phyloP scores from a whole-genome alignment of 306 rosid genomes.

The Acacia crassicarpa region DNA sequence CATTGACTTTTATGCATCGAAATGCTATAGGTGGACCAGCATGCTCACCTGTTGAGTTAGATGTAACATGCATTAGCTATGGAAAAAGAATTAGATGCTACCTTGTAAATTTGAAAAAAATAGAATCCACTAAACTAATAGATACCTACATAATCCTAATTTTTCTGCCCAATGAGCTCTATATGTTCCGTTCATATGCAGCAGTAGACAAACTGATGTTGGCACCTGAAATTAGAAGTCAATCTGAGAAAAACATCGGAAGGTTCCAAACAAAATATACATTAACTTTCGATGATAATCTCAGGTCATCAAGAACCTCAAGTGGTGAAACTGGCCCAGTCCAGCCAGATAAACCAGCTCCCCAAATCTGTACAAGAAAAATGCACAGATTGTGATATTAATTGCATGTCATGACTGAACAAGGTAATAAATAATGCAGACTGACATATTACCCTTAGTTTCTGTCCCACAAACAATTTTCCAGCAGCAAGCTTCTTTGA shows the following conservation, averaged over 20 bases:
- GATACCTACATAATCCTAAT: slow-evolving; percentile 81
- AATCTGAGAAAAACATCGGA: slow-evolving; percentile 30
- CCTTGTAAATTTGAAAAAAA: slow-evolving; percentile 11
- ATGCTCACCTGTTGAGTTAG: slow-evolving; percentile 51
- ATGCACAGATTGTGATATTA: slow-evolving; percentile 26
- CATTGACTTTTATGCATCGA: slow-evolving; percentile 73
- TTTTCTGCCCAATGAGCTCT: slow-evolving; percentile 88
- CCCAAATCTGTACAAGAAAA: slow-evolving; percentile 66
- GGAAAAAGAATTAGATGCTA: slow-evolving; percentile 26
- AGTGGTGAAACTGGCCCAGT: slow-evolving; percentile 77
- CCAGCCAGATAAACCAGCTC: slow-evolving; percentile 86
- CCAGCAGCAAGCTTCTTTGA: slow-evolving; percentile 69
- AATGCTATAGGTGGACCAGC: slow-evolving; percentile 84
- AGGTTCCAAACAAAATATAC: slow-evolving; percentile 14
- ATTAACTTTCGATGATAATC: slow-evolving; percentile 7
- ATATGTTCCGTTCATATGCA: slow-evolving; percentile 90
- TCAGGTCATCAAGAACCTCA: slow-evolving; percentile 55
- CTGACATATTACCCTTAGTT: slow-evolving; percentile 64
- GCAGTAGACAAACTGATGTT: slow-evolving; percentile 53
- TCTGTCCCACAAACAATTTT: slow-evolving; percentile 88
- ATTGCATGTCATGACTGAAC: slow-evolving; percentile 4
- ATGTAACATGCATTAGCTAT: slow-evolving; percentile 27
- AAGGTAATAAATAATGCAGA: slow-evolving; percentile 5
- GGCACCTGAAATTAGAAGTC: slow-evolving; percentile 60
- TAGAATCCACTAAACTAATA: slow-evolving; percentile 9